Evolutionary conservation across 768 basidiomycete species (phyloP), one percentile per base, ranked within the genome.

Genomic region (Serendipita sp.): DNA sequence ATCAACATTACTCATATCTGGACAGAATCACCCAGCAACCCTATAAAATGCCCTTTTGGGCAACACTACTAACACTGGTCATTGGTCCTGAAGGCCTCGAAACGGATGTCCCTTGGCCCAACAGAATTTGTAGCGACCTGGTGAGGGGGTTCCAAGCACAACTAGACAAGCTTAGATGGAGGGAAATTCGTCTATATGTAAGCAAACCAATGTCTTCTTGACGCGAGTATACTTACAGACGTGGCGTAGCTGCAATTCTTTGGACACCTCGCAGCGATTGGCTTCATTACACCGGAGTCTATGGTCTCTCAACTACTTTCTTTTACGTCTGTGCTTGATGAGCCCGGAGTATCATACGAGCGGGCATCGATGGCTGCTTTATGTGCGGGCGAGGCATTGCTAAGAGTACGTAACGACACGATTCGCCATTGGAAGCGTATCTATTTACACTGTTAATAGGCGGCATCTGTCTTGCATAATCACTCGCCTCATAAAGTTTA

Each of bases 31-130:
- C 87, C 0, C 91, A 97, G 75, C 88, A 96, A 70, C 93, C 94
- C 0, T 93, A 84, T 78, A 99, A 98, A 78, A 88, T 90, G 41
- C 87, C 92, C 0, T 88, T 85, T 71, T 93, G 92, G 74, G 90
- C 90, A 11, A 83, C 89, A 10, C 75, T 97, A 16, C 78, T 96
- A 56, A 80, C 85, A 24, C 75, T 84, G 45, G 76, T 97, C 48
- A 71, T 68, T 10, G 65, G 66, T 24, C 71, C 70, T 15, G 74
- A 75, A 11, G 71, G 69, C 16, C 73, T 73, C 4, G 72, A 74
- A 15, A 64, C 73, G 15, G 71, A 77, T 75, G 18, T 77, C 83
- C 0, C 72, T 89, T 0, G 89, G 89, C 1, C 56, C 11, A 81
- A 81, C 63, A 81, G 86, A 51, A 78, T 94, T 15, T 75, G 95